Evolutionary conservation across 2,329 filamentous ascomycete genomes (phyloP), one percentile per base, ranked within the genome.

Genomic region (Rhynchosporium secalis): DNA sequence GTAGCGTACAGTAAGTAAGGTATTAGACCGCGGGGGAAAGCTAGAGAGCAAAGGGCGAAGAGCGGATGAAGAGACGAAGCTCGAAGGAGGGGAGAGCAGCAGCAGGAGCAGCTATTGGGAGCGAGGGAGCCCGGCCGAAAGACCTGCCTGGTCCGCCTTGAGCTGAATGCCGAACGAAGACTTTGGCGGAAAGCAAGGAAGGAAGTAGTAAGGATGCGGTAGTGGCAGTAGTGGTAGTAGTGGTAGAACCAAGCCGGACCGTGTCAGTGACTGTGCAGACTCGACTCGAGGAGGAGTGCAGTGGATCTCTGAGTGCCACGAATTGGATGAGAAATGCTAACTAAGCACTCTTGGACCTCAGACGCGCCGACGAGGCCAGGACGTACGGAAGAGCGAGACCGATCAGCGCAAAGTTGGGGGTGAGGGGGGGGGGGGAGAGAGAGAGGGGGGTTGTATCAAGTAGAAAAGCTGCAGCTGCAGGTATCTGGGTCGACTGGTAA

Each of bases 181-280:
- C n/a, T 33, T 54, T 54, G 51, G 51, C 51, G 33, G 36, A 54
- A 40, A 54, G 51, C 51, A 54, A 54, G 51, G 51, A 54, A 40
- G 20, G 20, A 10, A 41, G 12, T 33, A 36, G 38, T 26, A 33
- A 26, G 48, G 49, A 54, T 54, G 36, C 29, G 28, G 36, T 33
- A 40, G 33, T 10, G n/a, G n/a, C 5, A 5, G 8, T 4, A n/a
- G n/a, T 46, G n/a, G n/a, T 10, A 6, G 43, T 46, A 6, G 51
- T 33, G 38, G 20, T 38, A 54, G 33, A 36, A 36, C 33, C 33
- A 36, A 36, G 33, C 6, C 33, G 33, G 51, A 20, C 20, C 20
- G 20, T 20, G 20, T 1, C 20, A 20, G 20, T 20, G 20, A 20
- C 20, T 1, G 20, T 20, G 20, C 20, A 20, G 20, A 20, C 20